Base-by-base conservation (phyloP, 23 red algal genomes). In the Pyropia haitanensis region DNA sequence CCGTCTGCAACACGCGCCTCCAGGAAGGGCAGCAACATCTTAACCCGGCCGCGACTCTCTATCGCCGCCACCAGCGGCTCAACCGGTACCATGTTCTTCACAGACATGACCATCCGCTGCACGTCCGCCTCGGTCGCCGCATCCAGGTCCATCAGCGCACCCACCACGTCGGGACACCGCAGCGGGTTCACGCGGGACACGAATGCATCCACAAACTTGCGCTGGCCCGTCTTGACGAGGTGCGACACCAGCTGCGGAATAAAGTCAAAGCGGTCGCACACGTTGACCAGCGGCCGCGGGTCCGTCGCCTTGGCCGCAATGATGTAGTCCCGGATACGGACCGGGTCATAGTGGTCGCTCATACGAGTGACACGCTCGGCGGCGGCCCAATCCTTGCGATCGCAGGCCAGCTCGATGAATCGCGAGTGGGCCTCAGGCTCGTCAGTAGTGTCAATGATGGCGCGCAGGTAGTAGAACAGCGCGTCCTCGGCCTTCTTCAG, bases 261-360 rank as follows among this genome's bases (percentile, higher is more conserved):
- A 32, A 67, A 86, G 26, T 86, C 94, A 73, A 89, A 86, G 26
- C 80, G 49, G 70, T 98, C 94, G 68, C 94, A 98, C 27, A 98
- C 94, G 46, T 98, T 98, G 72, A 98, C 91, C 27, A 98, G 62
- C 27, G 94, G 86, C 24, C 94, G 73, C 17, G 94, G 94, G 53
- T 98, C 94, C n/a, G 63, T 76, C 20, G 83, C 81, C 63, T 71
- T 77, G 14, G 81, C 67, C 22, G 81, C 56, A 60, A 91, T 90
- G 68, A 98, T 44, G 63, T 88, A 80, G 9, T 90, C 73, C 82
- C 87, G 86, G 25, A 91, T 83, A 31, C 67, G 34, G 44, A 91
- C 94, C 18, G 94, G 85, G 46, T 98, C 86, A 71, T 91, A 98
- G 52, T 72, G 48, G 52, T 71, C 81, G 23, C 77, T 84, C 66